These are phyloP conservation scores for Euphorbia celastroides DNA, from an alignment of 441 rosid species.

Conservation along the genomic window DNA sequence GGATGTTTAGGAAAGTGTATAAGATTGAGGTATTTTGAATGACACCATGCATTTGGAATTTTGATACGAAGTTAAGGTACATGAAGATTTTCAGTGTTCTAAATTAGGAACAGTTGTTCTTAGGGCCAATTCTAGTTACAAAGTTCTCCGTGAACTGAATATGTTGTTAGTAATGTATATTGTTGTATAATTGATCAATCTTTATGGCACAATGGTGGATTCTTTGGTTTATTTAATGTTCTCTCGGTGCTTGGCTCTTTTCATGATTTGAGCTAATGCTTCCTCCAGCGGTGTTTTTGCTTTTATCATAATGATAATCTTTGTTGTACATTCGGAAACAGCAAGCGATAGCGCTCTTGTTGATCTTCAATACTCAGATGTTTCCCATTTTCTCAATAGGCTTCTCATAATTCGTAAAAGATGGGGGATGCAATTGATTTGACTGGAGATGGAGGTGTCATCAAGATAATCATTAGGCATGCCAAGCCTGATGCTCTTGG, in stretches of 20 bases:
- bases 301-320: neutral
- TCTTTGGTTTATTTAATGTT: neutral
- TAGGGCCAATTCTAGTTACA: neutral
- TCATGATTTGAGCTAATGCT: neutral
- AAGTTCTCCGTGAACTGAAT: neutral
- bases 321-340: neutral
- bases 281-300: neutral
- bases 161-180: neutral
- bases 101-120: neutral
- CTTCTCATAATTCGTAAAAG: conserved; percentile 23
- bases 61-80: neutral
- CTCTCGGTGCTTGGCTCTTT: neutral
- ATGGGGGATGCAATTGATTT: conserved; percentile 69
- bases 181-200: neutral
- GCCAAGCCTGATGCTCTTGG: conserved; percentile 59
- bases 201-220: neutral
- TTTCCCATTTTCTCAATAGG: conserved; percentile 22
- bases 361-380: conserved; percentile 9
- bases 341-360: neutral
- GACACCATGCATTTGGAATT: neutral
- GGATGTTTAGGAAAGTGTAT: neutral
- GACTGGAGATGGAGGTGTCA: conserved; percentile 81
- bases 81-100: neutral
- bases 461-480: conserved; percentile 55
- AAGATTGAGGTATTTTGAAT: neutral